A percentile compares a stretch with the other conserved stretches of the same genome.
Evolutionary conservation across 192 early-diverging fungal species (phyloP).

Genomic region (Coemansia brasiliensis): DNA sequence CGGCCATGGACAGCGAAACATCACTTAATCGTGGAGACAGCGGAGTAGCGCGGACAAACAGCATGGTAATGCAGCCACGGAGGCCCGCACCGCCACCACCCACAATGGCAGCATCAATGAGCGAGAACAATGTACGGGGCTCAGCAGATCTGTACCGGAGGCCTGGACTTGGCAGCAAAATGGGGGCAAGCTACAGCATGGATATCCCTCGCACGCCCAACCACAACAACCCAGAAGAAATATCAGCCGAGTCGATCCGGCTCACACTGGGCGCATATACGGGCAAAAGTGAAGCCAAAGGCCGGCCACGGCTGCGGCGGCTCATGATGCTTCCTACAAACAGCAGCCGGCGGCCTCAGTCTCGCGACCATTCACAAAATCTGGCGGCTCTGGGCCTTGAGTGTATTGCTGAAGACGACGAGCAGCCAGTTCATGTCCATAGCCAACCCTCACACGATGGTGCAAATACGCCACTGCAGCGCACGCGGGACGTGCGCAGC

Average conservation of each 20-base stretch:
- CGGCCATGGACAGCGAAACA: neutral
- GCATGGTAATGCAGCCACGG: conserved; percentile 2
- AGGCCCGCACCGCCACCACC: conserved; percentile 6
- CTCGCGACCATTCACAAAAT: conserved; percentile 9
- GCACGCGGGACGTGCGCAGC: neutral
- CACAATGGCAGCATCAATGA: conserved; percentile 3
- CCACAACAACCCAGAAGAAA: conserved; percentile 19
- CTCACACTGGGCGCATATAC: conserved; percentile 32
- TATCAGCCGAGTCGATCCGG: conserved; percentile 33
- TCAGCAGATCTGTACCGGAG: conserved; percentile 21
- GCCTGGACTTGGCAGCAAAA: neutral
- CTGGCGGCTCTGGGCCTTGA: conserved; percentile 19
- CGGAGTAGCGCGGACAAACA: neutral
- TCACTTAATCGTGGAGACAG: no score
- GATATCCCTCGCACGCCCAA: conserved; percentile 27
- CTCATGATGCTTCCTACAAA: conserved; percentile 24
- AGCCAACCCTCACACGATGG: neutral
- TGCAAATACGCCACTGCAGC: no score
- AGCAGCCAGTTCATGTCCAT: conserved; percentile 11
- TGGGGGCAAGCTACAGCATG: conserved; percentile 28
- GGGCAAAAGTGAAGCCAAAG: conserved; percentile 17
- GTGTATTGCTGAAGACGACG: conserved; percentile 47
- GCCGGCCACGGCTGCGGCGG: conserved; percentile 35
- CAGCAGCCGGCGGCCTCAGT: conserved; percentile 9
- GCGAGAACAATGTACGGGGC: neutral